A percentile compares a stretch with the other conserved stretches of the same genome.
These are phyloP conservation scores for Beauveria varroae DNA, from an alignment of 2,329 filamentous ascomycete species.

Conservation along the genomic window DNA sequence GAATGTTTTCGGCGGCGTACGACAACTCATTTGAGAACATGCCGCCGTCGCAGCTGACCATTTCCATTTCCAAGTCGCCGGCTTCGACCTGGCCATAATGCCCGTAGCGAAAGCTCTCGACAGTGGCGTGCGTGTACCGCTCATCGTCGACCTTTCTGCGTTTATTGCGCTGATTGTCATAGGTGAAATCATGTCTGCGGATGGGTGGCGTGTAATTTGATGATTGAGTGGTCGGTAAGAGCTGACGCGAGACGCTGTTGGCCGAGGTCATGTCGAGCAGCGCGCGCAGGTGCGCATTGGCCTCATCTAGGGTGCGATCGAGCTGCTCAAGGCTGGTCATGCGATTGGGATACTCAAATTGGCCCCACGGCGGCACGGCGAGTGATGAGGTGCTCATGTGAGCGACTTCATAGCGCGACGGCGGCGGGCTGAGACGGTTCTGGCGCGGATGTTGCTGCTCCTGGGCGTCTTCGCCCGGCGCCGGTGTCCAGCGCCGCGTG, in stretches of 20 bases:
- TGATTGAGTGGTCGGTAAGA: conserved; percentile 17
- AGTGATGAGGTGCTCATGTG: not conserved
- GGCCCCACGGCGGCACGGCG: not conserved
- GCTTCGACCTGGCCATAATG: conserved; percentile 81
- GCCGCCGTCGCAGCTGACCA: conserved; percentile 84
- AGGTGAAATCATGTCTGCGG: conserved; percentile 31
- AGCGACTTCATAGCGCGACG: not conserved
- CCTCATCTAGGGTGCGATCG: conserved; percentile 32
- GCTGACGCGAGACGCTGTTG: conserved; percentile 21
- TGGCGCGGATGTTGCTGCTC: not conserved
- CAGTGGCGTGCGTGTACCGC: conserved; percentile 38
- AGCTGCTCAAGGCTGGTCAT: conserved; percentile 28
- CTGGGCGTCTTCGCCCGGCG: not conserved
- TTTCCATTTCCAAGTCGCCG: conserved; percentile 75
- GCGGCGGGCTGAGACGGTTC: not conserved
- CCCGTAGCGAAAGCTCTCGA: conserved; percentile 67
- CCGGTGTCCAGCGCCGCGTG: conserved; percentile 3
- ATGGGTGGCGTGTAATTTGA: conserved; percentile 26
- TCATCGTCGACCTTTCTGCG: conserved; percentile 65
- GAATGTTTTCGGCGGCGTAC: conserved; percentile 71
- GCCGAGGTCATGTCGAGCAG: conserved; percentile 33
- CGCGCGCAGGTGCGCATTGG: conserved; percentile 36
- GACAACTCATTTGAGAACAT: conserved; percentile 53
- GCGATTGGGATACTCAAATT: not conserved
- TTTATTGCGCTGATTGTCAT: conserved; percentile 50